Conservation (phyloP, 768 basidiomycete species). For the Boletus sp. region DNA sequence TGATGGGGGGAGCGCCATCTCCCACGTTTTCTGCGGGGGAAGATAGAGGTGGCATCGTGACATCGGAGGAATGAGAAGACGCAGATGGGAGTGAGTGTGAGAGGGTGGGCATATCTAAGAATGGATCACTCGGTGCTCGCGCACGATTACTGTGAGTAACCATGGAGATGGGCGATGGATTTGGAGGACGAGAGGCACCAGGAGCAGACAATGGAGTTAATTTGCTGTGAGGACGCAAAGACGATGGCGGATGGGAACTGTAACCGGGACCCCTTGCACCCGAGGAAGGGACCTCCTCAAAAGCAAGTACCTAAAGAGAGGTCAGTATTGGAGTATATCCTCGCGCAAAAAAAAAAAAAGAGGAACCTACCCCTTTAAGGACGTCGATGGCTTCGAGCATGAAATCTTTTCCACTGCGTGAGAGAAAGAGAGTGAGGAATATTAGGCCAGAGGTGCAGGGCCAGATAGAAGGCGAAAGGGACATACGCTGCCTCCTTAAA, state of each 20-base stretch:
- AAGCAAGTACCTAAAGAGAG: constrained; percentile 53
- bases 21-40: constrained; percentile 37
- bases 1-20: constrained; percentile 40
- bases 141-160: constrained; percentile 56
- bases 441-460: constrained; percentile 10
- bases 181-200: constrained; percentile 27
- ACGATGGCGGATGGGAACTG: constrained; percentile 37
- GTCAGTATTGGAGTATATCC: constrained; percentile 5
- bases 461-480: constrained; percentile 4
- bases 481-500: constrained; percentile 93
- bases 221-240: constrained; percentile 51
- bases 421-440: constrained; percentile 16
- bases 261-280: constrained; percentile 28
- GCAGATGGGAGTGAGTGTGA: constrained; percentile 55
- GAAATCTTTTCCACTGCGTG: constrained; percentile 82
- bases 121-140: constrained; percentile 76
- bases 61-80: constrained; percentile 44
- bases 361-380: constrained; percentile 75
- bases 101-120: constrained; percentile 64
- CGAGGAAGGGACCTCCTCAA: constrained; percentile 59
- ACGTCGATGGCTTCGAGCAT: constrained; percentile 89
- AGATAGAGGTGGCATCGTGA: constrained; percentile 30
- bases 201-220: constrained; percentile 49
- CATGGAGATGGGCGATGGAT: constrained; percentile 39
- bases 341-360: constrained; percentile 13